Evolutionary conservation across 768 basidiomycete species (phyloP), one percentile per base, ranked within the genome.

Genomic region (Agrocybe praecox): DNA sequence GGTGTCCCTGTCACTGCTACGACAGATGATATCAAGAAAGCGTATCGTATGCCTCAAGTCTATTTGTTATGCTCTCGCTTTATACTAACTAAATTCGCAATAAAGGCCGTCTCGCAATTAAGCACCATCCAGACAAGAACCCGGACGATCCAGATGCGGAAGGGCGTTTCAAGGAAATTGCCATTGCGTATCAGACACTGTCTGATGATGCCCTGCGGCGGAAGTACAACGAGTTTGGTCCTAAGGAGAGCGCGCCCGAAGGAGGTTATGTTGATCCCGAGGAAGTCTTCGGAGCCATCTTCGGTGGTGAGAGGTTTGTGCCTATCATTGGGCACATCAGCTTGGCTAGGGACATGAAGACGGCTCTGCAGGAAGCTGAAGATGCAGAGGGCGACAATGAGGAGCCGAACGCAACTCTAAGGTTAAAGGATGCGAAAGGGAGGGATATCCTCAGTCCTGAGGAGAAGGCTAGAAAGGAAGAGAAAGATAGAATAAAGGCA

Each of bases 81-180:
- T 52, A 26, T 46, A 26, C 23, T 26, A 15, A 32, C 26, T 32
- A 17, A 43, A 32, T 34, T 60, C 21, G 43, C 45, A 43, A 22
- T 23, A 32, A 53, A 92, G 89, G 90, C 44, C 84, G 89, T 6
- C 79, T 93, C 49, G 94, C 94, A 2, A 94, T 96, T 73, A 94
- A 94, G 71, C 86, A 89, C 65, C 93, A 94, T 69, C 93, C 93
- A 0, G 93, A 95, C 81, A 95, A 95, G 79, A 94, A 96, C 67
- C 92, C 85, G 0, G 86, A 90, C 65, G 93, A 95, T 70, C 93
- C 92, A 0, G 72, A 79, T 22, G 92, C 94, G 0, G 92, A 91
- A 65, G 92, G 92, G 58, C 82, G 85, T n/a, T 94, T 94, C 79
- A 94, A 94, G 67, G 82, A 89, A 60, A 94, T 96, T 59, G 92